These are phyloP conservation scores for Ceratocystis variospora DNA, from an alignment of 2,329 filamentous ascomycete genomes.

Conservation along the genomic window DNA sequence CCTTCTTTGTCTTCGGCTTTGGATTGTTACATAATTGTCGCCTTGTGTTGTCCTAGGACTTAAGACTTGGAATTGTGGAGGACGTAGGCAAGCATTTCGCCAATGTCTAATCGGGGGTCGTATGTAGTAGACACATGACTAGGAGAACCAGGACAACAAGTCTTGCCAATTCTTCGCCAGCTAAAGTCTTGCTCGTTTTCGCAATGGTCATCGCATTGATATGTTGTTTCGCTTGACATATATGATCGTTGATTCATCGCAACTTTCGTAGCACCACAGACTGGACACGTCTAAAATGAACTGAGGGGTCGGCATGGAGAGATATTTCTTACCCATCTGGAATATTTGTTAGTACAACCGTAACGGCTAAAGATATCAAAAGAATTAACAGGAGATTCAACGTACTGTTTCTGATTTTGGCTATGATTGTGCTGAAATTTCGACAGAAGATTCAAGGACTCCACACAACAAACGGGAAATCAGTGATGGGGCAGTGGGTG, in stretches of 20 bases:
- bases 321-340: constrained; percentile 47
- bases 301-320: not conserved
- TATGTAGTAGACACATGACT: not conserved
- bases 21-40: not conserved
- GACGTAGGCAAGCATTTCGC: not conserved
- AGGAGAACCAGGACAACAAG: not conserved
- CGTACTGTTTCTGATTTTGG: constrained; percentile 19
- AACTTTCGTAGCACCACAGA: constrained; percentile 11
- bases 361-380: constrained; percentile 14
- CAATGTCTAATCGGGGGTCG: not conserved
- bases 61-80: not conserved
- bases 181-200: not conserved
- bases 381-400: constrained; percentile 14
- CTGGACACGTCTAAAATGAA: constrained; percentile 4
- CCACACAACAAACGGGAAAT: constrained; percentile 17
- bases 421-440: constrained; percentile 19
- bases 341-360: constrained; percentile 28
- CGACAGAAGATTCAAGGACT: constrained; percentile 17
- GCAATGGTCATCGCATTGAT: not conserved
- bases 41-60: not conserved
- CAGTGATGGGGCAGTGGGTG: constrained; percentile 13
- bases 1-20: not conserved
- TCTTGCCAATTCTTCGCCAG: not conserved
- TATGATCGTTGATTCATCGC: constrained; percentile 5
- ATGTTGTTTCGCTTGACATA: not conserved